Percentiles rank a stretch among this genome's conserved stretches.
Evolutionary conservation across 2,329 filamentous ascomycete genomes (phyloP).

Genomic region (Polychaeton citri): DNA sequence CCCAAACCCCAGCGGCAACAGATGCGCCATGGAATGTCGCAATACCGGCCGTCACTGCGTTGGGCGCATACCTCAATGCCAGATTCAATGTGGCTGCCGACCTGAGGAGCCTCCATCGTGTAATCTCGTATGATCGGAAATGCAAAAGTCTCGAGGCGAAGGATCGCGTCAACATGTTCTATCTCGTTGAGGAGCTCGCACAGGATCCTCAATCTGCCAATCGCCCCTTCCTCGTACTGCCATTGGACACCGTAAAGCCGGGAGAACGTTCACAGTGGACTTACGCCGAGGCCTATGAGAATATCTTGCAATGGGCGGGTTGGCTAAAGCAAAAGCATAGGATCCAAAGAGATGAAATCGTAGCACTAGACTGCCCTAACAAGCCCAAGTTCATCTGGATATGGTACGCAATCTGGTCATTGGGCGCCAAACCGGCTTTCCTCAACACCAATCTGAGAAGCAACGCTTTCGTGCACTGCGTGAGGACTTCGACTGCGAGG

Average conservation of each 20-base stretch:
- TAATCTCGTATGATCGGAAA: conserved; percentile 38
- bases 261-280: conserved; percentile 39
- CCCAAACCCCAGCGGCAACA: background rate
- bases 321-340: conserved; percentile 56
- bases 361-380: conserved; percentile 72
- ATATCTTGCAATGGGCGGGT: conserved; percentile 55
- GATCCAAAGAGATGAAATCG: conserved; percentile 58
- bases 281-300: conserved; percentile 63
- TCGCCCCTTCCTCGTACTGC: conserved; percentile 18
- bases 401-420: conserved; percentile 65
- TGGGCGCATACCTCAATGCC: conserved; percentile 67
- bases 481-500: conserved; percentile 52
- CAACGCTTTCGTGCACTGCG: conserved; percentile 59
- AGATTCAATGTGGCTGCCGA: conserved; percentile 56
- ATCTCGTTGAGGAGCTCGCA: conserved; percentile 57
- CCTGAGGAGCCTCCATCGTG: conserved; percentile 33
- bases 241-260: conserved; percentile 11
- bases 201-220: conserved; percentile 33
- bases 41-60: conserved; percentile 43
- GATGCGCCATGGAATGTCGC: background rate
- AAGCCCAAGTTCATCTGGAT: conserved; percentile 65
- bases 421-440: conserved; percentile 72
- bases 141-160: conserved; percentile 17
- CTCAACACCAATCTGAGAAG: conserved; percentile 77
- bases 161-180: conserved; percentile 60